A percentile compares a stretch with the other conserved stretches of the same genome.
Evolutionary conservation across 805 yeast species (phyloP).

Genomic region (Zygosaccharomyces gambellarensis): DNA sequence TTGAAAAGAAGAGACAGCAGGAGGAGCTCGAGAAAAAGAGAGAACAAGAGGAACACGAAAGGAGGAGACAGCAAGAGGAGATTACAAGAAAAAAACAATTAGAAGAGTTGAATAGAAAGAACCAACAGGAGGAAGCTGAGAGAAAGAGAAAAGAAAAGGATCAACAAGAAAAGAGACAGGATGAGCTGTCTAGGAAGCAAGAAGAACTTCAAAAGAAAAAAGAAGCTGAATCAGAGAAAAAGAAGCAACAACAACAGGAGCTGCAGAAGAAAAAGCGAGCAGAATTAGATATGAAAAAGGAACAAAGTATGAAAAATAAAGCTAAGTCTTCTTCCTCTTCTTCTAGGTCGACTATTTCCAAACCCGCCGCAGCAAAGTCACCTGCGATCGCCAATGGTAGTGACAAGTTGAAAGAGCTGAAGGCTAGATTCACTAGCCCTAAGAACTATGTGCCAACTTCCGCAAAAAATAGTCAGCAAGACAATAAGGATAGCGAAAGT

Average conservation of each 20-base stretch:
- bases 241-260: slow-evolving; percentile 1
- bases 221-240: slow-evolving; percentile 6
- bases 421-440: slow-evolving; percentile 17
- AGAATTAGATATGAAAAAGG: neutral
- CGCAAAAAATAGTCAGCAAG: slow-evolving; percentile 9
- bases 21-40: slow-evolving; percentile 14
- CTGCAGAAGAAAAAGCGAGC: neutral
- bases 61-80: slow-evolving; percentile 3
- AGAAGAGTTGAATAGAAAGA: neutral
- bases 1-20: slow-evolving; percentile 9
- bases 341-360: slow-evolving; percentile 1
- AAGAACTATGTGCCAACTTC: slow-evolving; percentile 15
- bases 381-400: slow-evolving; percentile 5
- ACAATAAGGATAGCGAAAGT: neutral
- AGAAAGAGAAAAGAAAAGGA: neutral
- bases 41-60: slow-evolving; percentile 13
- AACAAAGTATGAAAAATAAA: slow-evolving; percentile 1
- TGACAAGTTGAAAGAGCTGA: slow-evolving; percentile 13
- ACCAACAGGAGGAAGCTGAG: neutral
- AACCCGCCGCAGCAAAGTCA: neutral
- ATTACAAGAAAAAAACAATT: neutral
- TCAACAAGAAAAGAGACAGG: slow-evolving; percentile 6
- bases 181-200: slow-evolving; percentile 6
- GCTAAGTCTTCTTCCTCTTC: slow-evolving; percentile 1
- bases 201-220: slow-evolving; percentile 12